These are phyloP conservation scores for Magnaporthales sp. DNA, from an alignment of 2,329 filamentous ascomycete species.

Conservation along the genomic window DNA sequence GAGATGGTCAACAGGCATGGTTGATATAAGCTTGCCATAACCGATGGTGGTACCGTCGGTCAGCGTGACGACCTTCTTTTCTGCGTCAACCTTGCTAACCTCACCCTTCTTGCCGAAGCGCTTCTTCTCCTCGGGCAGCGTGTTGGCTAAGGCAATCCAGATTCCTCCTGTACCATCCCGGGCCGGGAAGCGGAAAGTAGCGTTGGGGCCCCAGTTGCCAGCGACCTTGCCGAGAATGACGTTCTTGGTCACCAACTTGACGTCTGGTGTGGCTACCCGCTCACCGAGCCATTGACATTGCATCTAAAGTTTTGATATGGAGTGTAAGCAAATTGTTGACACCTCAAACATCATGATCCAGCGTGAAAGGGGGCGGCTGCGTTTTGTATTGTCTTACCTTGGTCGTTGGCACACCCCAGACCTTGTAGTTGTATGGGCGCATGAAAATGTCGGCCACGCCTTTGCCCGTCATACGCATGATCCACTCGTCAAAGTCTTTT, in stretches of 20 bases:
- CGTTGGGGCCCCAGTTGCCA: slow-evolving; percentile 96
- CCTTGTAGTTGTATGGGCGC: slow-evolving; percentile 99
- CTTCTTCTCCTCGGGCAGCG: slow-evolving; percentile 84
- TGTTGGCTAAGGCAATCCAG: slow-evolving; percentile 95
- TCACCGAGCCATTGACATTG: slow-evolving; percentile 98
- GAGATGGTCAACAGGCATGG: slow-evolving; percentile 89
- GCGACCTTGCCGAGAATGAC: slow-evolving; percentile 93
- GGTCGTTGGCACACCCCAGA: slow-evolving; percentile 96
- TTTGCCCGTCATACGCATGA: slow-evolving; percentile 80
- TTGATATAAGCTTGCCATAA: slow-evolving; percentile 89
- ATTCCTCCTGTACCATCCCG: slow-evolving; percentile 94
- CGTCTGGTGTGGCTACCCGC: slow-evolving; percentile 91
- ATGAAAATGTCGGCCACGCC: slow-evolving; percentile 95
- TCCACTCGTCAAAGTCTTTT: slow-evolving; percentile 97
- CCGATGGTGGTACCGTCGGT: slow-evolving; percentile 79
- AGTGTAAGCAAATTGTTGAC: neutral
- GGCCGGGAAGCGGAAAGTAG: slow-evolving; percentile 96
- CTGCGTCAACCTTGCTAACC: slow-evolving; percentile 80
- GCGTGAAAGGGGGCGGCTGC: neutral
- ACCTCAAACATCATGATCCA: neutral
- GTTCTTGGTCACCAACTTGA: slow-evolving; percentile 90
- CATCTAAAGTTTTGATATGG: slow-evolving; percentile 55
- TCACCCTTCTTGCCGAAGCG: slow-evolving; percentile 77
- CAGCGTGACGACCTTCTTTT: slow-evolving; percentile 73
- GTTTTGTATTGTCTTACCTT: slow-evolving; percentile 52